Base-by-base conservation (phyloP, 1,139 yeast species). In the Trichomonascaceae sp. region DNA sequence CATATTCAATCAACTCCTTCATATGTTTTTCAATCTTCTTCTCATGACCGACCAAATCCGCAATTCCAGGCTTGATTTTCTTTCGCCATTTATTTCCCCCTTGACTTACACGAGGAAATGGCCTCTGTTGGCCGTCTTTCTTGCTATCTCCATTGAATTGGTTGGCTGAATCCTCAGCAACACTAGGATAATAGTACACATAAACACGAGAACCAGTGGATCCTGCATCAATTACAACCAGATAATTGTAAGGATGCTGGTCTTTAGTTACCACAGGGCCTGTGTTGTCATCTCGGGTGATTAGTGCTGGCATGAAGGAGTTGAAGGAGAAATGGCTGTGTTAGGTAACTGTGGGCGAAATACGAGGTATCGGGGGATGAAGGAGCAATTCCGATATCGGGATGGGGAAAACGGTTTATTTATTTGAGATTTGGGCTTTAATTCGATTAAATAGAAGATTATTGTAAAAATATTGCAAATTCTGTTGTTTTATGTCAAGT, bases 141-240 rank as follows among this genome's bases (percentile, higher is more conserved):
- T 43, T 32, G 30, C 20, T 43, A n/a, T 36, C 38, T 22, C 49
- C 24, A 49, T 54, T 27, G 51, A 51, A 46, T 45, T 63, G 60
- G 55, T 49, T 53, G 55, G 43, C 58, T 55, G 60, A 60, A 45
- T 59, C 65, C 5, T 63, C 67, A 8, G 64, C 77, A 56, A 81
- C 80, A 18, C 51, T 30, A 43, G 81, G 71, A 87, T 89, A 86
- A 56, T 78, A 77, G 67, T 88, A 88, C 1, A 88, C 78, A 63
- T 79, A 85, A 0, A 86, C 86, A 15, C 96, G 72, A 0, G 95
- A 83, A 0, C 96, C 96, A 49, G 82, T 83, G 1, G 95, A 85
- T 0, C 96, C 96, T 0, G 95, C 86, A 65, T 88, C 96, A 19
- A 88, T 82, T 10, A 88, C 77, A 1, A 88, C 80, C 2, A 87